Conservation (phyloP, 306 rosid genomes). For the Trichosanthes truncata region DNA sequence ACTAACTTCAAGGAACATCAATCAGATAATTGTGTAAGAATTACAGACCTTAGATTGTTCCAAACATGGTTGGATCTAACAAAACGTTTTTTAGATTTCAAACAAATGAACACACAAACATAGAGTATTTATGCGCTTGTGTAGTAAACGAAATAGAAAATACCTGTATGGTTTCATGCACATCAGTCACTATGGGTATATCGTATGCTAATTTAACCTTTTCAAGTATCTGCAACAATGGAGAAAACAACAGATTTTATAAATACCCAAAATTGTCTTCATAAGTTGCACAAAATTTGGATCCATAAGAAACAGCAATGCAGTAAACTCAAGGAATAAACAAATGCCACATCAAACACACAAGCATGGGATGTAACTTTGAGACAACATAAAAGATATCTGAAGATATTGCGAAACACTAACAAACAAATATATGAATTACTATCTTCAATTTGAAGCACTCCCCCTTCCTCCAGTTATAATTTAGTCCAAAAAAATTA, state of each 20-base stretch:
- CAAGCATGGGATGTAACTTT: neutral
- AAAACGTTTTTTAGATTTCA: neutral
- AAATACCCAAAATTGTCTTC: neutral
- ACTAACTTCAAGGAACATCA: neutral
- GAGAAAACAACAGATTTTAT: neutral
- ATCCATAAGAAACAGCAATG: neutral
- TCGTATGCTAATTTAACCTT: constrained; percentile 84
- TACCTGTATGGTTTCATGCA: constrained; percentile 71
- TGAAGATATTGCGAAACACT: neutral
- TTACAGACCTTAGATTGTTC: neutral
- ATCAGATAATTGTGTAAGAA: neutral
- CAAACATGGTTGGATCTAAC: neutral
- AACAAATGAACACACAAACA: neutral
- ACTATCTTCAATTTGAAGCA: neutral
- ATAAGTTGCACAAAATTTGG: neutral
- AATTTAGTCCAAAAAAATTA: neutral
- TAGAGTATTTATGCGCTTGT: neutral
- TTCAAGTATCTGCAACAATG: constrained; percentile 65
- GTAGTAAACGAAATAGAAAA: neutral
- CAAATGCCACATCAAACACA: neutral
- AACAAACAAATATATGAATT: neutral
- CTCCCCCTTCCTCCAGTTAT: neutral
- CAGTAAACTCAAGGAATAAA: neutral
- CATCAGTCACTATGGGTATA: constrained; percentile 86
- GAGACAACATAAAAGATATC: neutral